Evolutionary conservation across 106 monocot genomes (phyloP), one percentile per base, ranked within the genome.

Genomic region (Platanthera guangdongensis): DNA sequence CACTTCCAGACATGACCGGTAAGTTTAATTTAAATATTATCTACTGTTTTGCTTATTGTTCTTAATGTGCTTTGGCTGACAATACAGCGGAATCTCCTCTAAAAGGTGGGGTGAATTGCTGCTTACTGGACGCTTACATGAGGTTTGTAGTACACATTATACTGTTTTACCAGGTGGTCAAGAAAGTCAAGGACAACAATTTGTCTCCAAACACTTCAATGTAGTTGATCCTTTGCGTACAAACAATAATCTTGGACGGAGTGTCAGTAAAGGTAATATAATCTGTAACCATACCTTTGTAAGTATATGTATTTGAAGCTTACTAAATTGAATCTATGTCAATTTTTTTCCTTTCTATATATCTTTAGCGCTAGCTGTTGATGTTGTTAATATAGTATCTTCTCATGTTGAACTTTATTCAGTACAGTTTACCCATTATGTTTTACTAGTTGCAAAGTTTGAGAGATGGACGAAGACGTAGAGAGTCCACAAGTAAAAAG

Each of bases 241-340:
- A 51, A 94, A 89, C 82, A 97, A 97, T 51, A 97, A 97, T 64
- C 91, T 97, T 47, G 97, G 97, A 21, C 93, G 97, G 8, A 97
- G 93, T 79, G 93, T 93, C 16, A 93, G 91, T 74, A 97, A 94
- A 97, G 93, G 97, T 97, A 90, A 6, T 19, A 63, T 63, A 22
- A 63, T 8, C 62, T 63, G 62, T 22, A 25, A 63, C 9, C 22
- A 9, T 22, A 21, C 19, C 22, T 63, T 21, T 63, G 62, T 18
- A 63, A 63, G 21, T 8, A 21, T 8, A 63, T 63, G 62, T 22
- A 63, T 63, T 22, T 63, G 62, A 63, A 25, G 22, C 22, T 25
- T 21, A 22, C 21, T 25, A 4, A 19, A 65, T 65, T 65, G 25
- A 65, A 30, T 32, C 6, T 25, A 32, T 65, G 10, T 32, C 32